A percentile compares a stretch with the other conserved stretches of the same genome.
Evolutionary conservation across 305 asterid genomes (phyloP).

Genomic region (Ajuga reptans): DNA sequence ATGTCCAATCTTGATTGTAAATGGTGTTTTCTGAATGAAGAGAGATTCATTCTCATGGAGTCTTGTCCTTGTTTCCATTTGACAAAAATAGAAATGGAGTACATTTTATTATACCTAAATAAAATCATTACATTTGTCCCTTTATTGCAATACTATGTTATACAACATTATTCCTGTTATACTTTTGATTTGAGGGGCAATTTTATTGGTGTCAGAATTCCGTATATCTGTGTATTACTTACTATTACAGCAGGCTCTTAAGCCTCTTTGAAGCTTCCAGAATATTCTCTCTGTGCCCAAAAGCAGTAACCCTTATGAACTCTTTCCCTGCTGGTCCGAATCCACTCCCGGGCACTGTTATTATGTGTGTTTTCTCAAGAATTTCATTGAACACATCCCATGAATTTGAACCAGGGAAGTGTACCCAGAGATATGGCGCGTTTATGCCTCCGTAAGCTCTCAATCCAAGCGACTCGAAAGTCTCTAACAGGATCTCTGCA

Average conservation of each 20-base stretch:
- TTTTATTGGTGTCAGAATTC: background rate
- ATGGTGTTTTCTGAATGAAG: background rate
- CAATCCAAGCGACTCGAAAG: constrained; percentile 56
- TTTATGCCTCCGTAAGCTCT: constrained; percentile 64
- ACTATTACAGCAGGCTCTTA: constrained; percentile 33
- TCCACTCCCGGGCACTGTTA: constrained; percentile 82
- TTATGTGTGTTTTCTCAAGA: constrained; percentile 68
- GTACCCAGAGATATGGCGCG: constrained; percentile 88
- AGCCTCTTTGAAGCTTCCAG: constrained; percentile 70
- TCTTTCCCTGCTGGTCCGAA: constrained; percentile 90
- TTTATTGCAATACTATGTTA: constrained; percentile 6
- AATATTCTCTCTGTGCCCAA: constrained; percentile 58
- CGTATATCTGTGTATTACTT: background rate
- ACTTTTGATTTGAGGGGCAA: background rate
- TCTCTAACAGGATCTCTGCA: constrained; percentile 56
- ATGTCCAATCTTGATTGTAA: background rate
- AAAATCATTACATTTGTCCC: background rate
- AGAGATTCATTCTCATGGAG: background rate
- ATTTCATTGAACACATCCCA: constrained; percentile 72
- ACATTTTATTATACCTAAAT: background rate
- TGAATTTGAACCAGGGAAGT: constrained; percentile 68
- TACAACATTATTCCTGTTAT: background rate
- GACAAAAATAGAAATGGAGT: background rate
- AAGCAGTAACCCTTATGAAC: constrained; percentile 69
- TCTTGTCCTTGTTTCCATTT: background rate